These are phyloP conservation scores for Labyrinthula sp. DNA, from an alignment of 352 stramenopile genomes.

Conservation along the genomic window DNA sequence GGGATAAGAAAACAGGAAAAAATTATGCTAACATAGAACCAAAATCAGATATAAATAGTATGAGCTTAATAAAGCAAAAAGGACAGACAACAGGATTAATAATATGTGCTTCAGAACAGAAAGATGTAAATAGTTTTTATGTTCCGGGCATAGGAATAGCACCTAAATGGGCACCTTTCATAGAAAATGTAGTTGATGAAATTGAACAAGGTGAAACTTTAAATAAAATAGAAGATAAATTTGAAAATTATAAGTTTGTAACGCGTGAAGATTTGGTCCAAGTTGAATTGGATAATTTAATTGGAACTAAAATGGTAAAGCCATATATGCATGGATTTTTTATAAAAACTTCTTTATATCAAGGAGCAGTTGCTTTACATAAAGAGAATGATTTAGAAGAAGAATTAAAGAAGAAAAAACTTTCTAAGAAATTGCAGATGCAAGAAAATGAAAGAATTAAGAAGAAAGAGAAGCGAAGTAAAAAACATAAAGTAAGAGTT, in stretches of 20 bases:
- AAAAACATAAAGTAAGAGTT: constrained; percentile 48
- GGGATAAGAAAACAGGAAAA: constrained; percentile 58
- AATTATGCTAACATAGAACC: constrained; percentile 92
- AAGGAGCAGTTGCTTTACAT: constrained; percentile 79
- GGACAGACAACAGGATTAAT: constrained; percentile 73
- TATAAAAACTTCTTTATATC: constrained; percentile 92
- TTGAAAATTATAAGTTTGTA: constrained; percentile 59
- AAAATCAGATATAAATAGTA: constrained; percentile 73
- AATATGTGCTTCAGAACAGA: constrained; percentile 82
- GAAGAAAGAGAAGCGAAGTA: constrained; percentile 52
- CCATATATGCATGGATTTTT: constrained; percentile 99
- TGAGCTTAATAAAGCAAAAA: constrained; percentile 61
- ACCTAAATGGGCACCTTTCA: constrained; percentile 93
- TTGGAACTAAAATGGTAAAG: constrained; percentile 78
- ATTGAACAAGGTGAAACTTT: constrained; percentile 73
- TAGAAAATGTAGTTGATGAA: constrained; percentile 96
- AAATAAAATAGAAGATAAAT: constrained; percentile 35
- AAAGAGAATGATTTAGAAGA: constrained; percentile 91
- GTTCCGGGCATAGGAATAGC: constrained; percentile 83
- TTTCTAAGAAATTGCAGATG: constrained; percentile 68
- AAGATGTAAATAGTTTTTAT: constrained; percentile 92
- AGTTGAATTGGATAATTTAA: constrained; percentile 86
- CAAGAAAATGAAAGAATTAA: constrained; percentile 84
- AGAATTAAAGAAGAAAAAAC: constrained; percentile 84
- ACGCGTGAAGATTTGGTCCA: constrained; percentile 62